Conservation (phyloP, 345 rosid species). For the Populus euphratica region DNA sequence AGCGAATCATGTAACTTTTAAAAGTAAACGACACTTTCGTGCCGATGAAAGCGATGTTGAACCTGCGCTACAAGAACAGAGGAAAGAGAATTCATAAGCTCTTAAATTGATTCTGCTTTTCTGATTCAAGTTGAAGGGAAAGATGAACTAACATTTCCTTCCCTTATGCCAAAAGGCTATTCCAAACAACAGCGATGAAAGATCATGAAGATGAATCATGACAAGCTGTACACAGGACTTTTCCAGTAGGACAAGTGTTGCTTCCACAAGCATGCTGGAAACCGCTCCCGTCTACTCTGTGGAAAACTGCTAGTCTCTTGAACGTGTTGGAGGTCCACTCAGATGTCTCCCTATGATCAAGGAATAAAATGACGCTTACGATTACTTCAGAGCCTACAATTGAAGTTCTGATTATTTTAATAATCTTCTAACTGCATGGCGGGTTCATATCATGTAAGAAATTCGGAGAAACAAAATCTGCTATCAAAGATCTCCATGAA, state of each 20-base stretch:
- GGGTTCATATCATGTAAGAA: not conserved
- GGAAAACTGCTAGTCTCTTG: conserved; percentile 31
- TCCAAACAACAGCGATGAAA: conserved; percentile 38
- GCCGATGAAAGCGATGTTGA: too few relatives aligned
- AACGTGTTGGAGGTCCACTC: conserved; percentile 25
- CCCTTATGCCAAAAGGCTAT: conserved; percentile 50
- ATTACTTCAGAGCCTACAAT: too few relatives aligned
- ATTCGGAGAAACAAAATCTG: not conserved
- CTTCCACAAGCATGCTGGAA: conserved; percentile 60
- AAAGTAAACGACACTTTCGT: not conserved
- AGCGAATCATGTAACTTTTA: too few relatives aligned
- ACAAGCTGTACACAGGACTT: conserved; percentile 49
- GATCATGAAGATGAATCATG: conserved; percentile 29
- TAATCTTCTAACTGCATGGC: too few relatives aligned
- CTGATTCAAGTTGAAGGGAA: too few relatives aligned
- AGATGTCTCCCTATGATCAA: conserved; percentile 27
- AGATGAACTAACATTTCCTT: not conserved
- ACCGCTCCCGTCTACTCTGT: conserved; percentile 41
- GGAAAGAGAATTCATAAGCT: too few relatives aligned
- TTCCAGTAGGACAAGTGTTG: conserved; percentile 60
- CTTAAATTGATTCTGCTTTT: too few relatives aligned
- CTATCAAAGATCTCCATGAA: not conserved
- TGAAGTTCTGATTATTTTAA: too few relatives aligned
- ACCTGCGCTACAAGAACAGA: not conserved
- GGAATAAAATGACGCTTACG: too few relatives aligned